Conservation (phyloP, 768 basidiomycete genomes). For the Phlebiopsis flavidoalba region DNA sequence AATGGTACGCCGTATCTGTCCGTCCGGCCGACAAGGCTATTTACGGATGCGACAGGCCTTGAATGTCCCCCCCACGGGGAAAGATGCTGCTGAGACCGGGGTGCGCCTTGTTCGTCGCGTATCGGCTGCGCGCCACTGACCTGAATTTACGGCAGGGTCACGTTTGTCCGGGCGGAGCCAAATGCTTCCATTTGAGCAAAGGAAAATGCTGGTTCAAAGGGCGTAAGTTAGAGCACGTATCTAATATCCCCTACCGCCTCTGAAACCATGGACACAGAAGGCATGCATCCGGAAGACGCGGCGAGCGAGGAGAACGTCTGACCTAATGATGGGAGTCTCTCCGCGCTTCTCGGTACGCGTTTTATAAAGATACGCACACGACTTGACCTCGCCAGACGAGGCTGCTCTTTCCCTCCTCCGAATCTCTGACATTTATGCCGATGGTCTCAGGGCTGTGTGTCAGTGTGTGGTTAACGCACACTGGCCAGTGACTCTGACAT, state of each 20-base stretch:
- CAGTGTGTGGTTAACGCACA: not conserved
- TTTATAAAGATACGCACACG: not conserved
- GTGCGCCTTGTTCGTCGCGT: constrained; percentile 8
- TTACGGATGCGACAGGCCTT: constrained; percentile 40
- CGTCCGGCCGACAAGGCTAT: not conserved
- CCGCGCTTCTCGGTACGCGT: not conserved
- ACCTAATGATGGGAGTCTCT: not conserved
- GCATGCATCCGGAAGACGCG: constrained; percentile 30
- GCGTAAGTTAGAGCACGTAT: constrained; percentile 29
- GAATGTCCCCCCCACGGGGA: constrained; percentile 75
- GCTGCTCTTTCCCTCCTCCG: not conserved
- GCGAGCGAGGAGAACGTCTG: not conserved
- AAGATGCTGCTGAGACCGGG: constrained; percentile 78
- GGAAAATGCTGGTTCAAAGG: constrained; percentile 91
- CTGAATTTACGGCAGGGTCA: constrained; percentile 41
- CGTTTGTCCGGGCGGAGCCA: constrained; percentile 64
- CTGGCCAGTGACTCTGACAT: not conserved
- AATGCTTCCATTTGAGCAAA: constrained; percentile 57
- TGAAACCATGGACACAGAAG: constrained; percentile 23
- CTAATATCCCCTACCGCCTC: not conserved
- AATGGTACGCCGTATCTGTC: constrained; percentile 42
- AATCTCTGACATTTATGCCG: not conserved
- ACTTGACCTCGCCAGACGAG: not conserved
- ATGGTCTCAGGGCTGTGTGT: not conserved
- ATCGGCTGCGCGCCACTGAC: not conserved